A percentile compares a stretch with the other conserved stretches of the same genome.
Evolutionary conservation across 305 asterid genomes (phyloP).

Genomic region (Fraxinus velutina): DNA sequence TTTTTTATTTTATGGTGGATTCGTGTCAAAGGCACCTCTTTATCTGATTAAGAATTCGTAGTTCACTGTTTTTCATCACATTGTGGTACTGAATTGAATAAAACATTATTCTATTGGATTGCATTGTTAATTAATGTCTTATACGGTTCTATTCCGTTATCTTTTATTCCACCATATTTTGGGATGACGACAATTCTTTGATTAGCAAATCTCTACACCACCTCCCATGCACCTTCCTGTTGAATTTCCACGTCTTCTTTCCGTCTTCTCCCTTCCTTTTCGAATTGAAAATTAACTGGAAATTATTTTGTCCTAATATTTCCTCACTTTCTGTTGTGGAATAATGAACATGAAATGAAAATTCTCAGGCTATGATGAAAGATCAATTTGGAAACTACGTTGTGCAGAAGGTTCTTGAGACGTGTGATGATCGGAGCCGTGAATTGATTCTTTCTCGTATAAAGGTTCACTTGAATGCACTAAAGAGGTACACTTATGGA

Average conservation of each 20-base stretch:
- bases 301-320: not conserved
- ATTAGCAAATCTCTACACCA: not conserved
- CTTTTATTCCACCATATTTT: not conserved
- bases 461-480: slow-evolving; percentile 70
- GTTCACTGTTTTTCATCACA: not conserved
- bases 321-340: not conserved
- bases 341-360: not conserved
- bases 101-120: not conserved
- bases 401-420: slow-evolving; percentile 81
- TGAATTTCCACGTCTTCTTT: not conserved
- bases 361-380: slow-evolving; percentile 89
- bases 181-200: not conserved
- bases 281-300: not conserved
- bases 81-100: not conserved
- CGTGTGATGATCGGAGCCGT: slow-evolving; percentile 64
- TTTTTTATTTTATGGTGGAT: not conserved
- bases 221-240: not conserved
- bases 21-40: not conserved
- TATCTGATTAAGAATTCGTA: not conserved
- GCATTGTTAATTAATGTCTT: not conserved
- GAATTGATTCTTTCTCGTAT: slow-evolving; percentile 72
- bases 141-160: not conserved
- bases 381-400: slow-evolving; percentile 90
- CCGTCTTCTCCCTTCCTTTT: not conserved
- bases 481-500: slow-evolving; percentile 83